A percentile compares a stretch with the other conserved stretches of the same genome.
phyloP scores from a whole-genome alignment of 257 asterid genomes.

The Rhazya stricta region DNA sequence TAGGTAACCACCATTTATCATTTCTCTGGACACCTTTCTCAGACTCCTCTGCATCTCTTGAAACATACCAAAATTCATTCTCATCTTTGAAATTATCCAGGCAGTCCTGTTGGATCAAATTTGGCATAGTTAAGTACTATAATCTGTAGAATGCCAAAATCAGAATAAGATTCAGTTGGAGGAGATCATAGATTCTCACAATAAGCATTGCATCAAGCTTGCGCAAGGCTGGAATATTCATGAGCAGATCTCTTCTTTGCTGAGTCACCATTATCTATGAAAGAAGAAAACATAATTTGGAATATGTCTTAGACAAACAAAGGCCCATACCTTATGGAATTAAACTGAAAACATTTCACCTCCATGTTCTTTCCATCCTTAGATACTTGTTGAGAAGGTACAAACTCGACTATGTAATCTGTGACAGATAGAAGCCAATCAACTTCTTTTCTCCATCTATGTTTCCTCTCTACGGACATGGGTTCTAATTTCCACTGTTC shows the following conservation, averaged over 20 bases:
- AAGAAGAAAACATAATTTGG: background rate
- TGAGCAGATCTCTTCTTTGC: conserved; percentile 60
- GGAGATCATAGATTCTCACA: conserved; percentile 36
- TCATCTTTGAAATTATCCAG: conserved; percentile 53
- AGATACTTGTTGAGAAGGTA: conserved; percentile 64
- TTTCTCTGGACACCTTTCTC: conserved; percentile 57
- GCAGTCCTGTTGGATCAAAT: conserved; percentile 35
- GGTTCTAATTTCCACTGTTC: conserved; percentile 78
- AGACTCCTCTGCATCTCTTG: conserved; percentile 63
- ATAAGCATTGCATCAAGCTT: conserved; percentile 73
- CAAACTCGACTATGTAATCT: conserved; percentile 78
- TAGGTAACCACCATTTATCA: conserved; percentile 92
- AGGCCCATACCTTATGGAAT: background rate
- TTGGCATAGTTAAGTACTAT: background rate
- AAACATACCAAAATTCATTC: conserved; percentile 67
- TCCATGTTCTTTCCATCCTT: conserved; percentile 75
- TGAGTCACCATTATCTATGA: conserved; percentile 73
- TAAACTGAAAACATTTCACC: conserved; percentile 27
- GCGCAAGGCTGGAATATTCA: conserved; percentile 72
- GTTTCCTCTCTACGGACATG: conserved; percentile 59
- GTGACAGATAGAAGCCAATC: conserved; percentile 84
- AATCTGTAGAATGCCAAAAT: background rate
- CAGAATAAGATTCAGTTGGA: background rate
- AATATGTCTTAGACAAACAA: background rate
- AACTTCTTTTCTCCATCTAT: conserved; percentile 74